Percentiles rank a stretch among this genome's conserved stretches.
These are phyloP conservation scores for Hymenoscyphus fraxineus DNA, from an alignment of 2,329 filamentous ascomycete species.

Conservation along the genomic window DNA sequence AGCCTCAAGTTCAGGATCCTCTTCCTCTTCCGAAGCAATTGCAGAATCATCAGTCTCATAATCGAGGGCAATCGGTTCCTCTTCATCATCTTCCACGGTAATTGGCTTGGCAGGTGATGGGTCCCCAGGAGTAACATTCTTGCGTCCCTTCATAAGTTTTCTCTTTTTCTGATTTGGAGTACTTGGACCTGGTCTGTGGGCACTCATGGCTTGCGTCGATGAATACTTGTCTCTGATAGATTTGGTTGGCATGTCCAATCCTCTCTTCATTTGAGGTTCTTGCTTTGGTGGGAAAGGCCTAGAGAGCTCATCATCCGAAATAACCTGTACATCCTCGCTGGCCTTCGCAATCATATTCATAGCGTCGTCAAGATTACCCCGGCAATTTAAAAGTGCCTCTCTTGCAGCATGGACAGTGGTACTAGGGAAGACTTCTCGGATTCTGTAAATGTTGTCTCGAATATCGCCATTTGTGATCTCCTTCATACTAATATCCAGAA, in stretches of 20 bases:
- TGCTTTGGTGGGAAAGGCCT: constrained; percentile 23
- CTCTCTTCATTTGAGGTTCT: constrained; percentile 50
- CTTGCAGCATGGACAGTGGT: constrained; percentile 44
- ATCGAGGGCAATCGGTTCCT: constrained; percentile 15
- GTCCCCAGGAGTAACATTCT: constrained; percentile 27
- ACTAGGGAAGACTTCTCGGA: constrained; percentile 47
- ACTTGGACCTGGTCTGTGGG: constrained; percentile 23
- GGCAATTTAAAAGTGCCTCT: constrained; percentile 46
- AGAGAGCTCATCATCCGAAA: constrained; percentile 36
- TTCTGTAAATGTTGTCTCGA: constrained; percentile 48
- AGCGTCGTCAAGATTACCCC: constrained; percentile 53
- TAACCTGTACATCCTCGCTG: constrained; percentile 31
- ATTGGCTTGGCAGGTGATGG: constrained; percentile 26
- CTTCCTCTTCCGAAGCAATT: constrained; percentile 33
- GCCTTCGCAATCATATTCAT: constrained; percentile 43
- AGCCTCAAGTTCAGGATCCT: constrained; percentile 43
- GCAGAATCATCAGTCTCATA: constrained; percentile 33
- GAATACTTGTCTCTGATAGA: constrained; percentile 58
- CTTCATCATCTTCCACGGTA: constrained; percentile 19
- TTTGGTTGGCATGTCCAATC: constrained; percentile 50
- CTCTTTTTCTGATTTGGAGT: constrained; percentile 31
- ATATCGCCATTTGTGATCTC: constrained; percentile 49
- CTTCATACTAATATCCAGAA: constrained; percentile 43
- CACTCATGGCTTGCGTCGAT: constrained; percentile 40
- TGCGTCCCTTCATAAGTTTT: constrained; percentile 34